Evolutionary conservation across 139 green algal genomes (phyloP).

Genomic region (Auxenochlorella pyrenoidosa): DNA sequence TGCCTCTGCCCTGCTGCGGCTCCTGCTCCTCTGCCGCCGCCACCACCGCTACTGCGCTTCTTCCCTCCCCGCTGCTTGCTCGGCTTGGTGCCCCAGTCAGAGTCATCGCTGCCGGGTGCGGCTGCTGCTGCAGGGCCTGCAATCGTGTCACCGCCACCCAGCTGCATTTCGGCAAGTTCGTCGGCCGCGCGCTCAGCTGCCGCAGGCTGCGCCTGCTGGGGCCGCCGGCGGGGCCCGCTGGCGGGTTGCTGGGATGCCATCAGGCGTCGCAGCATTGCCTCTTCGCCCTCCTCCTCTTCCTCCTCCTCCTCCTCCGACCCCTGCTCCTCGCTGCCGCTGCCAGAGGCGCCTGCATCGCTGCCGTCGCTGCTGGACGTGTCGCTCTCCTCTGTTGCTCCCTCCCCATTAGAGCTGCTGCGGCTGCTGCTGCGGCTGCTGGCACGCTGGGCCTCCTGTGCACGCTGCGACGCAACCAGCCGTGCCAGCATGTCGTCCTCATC

Average conservation of each 20-base stretch:
- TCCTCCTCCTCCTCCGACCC: not conserved
- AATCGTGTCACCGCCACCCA: not conserved
- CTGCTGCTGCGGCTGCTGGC: slow-evolving; percentile 7
- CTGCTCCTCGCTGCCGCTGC: not conserved
- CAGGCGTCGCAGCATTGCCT: slow-evolving; percentile 27
- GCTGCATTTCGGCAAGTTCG: not conserved
- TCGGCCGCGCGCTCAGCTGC: not conserved
- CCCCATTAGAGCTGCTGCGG: not conserved
- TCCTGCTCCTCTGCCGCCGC: not conserved
- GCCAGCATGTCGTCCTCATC: slow-evolving; percentile 73
- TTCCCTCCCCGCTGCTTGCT: slow-evolving; percentile 3
- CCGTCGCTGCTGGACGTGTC: slow-evolving; percentile 6
- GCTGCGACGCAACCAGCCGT: slow-evolving; percentile 51
- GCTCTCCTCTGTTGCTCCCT: slow-evolving; percentile 2
- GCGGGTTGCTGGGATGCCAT: slow-evolving; percentile 1
- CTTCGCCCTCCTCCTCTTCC: slow-evolving; percentile 16
- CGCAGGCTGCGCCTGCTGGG: not conserved
- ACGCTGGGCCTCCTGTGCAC: not conserved
- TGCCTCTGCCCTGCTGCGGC: not conserved
- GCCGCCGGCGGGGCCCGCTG: not conserved
- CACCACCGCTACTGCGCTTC: not conserved
- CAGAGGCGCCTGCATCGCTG: not conserved
- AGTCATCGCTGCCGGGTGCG: slow-evolving; percentile 18
- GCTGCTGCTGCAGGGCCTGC: not conserved
- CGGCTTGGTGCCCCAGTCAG: slow-evolving; percentile 8